Conservation (phyloP, 2,329 filamentous ascomycete species). For the Microascus cirrosus region DNA sequence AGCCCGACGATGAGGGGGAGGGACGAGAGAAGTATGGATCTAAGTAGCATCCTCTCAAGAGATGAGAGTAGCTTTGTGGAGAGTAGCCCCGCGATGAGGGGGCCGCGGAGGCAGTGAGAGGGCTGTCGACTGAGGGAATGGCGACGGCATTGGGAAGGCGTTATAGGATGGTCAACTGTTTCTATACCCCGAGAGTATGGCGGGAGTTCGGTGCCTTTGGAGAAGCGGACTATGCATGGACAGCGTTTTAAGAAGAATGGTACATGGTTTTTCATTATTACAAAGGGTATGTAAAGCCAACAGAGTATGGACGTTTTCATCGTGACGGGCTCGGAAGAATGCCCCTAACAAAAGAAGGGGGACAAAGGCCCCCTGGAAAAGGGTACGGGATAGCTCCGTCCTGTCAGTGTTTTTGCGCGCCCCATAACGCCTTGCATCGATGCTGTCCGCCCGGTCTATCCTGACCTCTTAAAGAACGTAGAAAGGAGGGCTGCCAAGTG, state of each 20-base stretch:
- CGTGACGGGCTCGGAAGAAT: not conserved
- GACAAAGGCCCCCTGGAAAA: not conserved
- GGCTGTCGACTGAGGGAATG: not conserved
- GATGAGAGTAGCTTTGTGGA: conserved; percentile 47
- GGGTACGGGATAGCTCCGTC: not conserved
- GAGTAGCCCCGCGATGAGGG: conserved; percentile 31
- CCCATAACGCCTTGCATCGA: not conserved
- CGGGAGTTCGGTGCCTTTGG: not conserved
- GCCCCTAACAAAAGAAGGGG: not conserved
- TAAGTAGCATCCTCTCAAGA: conserved; percentile 42
- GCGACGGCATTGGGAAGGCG: not conserved
- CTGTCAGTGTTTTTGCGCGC: not conserved
- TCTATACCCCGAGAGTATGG: not conserved
- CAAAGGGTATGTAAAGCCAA: not conserved
- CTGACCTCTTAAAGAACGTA: not conserved
- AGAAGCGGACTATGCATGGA: not conserved
- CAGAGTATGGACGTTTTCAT: not conserved
- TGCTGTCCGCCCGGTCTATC: not conserved
- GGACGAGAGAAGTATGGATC: conserved; percentile 37
- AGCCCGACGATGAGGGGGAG: conserved; percentile 23
- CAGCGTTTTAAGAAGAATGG: not conserved
- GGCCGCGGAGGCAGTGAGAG: not conserved
- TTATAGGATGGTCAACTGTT: not conserved
- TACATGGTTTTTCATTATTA: not conserved
- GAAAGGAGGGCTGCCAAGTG: not conserved